Percentiles rank a stretch among this genome's conserved stretches.
Evolutionary conservation across 2,329 filamentous ascomycete genomes (phyloP).

Genomic region (Fusarium circinatum): DNA sequence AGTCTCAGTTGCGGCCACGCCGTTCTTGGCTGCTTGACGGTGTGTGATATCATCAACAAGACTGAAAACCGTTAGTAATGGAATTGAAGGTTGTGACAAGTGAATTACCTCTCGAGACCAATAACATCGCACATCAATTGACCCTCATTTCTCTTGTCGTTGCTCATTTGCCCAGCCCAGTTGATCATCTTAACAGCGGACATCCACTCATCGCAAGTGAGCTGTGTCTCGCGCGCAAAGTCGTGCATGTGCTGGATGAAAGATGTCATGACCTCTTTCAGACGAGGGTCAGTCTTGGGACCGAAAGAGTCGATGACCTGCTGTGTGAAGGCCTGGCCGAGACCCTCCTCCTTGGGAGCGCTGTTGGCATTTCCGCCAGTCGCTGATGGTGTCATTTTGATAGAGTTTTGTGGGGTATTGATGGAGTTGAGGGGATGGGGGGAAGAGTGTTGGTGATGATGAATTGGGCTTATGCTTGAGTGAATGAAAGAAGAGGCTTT

Average conservation of each 20-base stretch:
- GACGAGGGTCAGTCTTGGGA: slow-evolving; percentile 74
- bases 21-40: slow-evolving; percentile 59
- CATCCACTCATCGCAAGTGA: slow-evolving; percentile 85
- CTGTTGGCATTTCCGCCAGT: slow-evolving; percentile 55
- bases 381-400: slow-evolving; percentile 48
- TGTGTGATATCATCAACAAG: slow-evolving; percentile 86
- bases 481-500: neutral
- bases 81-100: rapidly evolving
- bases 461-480: neutral
- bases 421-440: neutral
- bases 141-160: slow-evolving; percentile 76
- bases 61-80: slow-evolving; percentile 39
- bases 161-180: slow-evolving; percentile 74
- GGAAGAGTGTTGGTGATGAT: neutral
- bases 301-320: slow-evolving; percentile 79
- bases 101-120: slow-evolving; percentile 71
- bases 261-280: slow-evolving; percentile 73
- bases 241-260: slow-evolving; percentile 82
- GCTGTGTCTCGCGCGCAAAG: slow-evolving; percentile 81
- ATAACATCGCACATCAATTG: slow-evolving; percentile 79
- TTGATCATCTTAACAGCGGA: slow-evolving; percentile 69
- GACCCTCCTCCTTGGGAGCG: slow-evolving; percentile 30
- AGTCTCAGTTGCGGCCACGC: slow-evolving; percentile 70
- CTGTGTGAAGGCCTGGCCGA: slow-evolving; percentile 71
- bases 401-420: neutral